Base-by-base conservation (phyloP, 208 protist species). In the Crithidia thermophila region DNA sequence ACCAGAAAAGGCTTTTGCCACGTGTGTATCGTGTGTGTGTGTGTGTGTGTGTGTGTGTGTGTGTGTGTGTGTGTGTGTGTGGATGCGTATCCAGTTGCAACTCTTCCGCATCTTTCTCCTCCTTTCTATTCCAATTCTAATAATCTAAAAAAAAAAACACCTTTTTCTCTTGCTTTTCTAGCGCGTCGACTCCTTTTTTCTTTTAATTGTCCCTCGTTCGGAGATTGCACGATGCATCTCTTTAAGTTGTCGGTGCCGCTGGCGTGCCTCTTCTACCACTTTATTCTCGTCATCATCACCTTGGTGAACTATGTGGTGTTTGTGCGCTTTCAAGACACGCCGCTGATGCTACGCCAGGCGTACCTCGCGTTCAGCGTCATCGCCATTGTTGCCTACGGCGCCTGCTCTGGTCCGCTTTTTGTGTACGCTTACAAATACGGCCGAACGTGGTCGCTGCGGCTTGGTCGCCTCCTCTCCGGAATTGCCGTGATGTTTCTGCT, bases 341-440 rank as follows among this genome's bases (percentile, higher is more conserved):
- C 31, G 0, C 4, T 21, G 30, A 34, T 42, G 16, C 28, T 88
- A 13, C 52, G 64, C 28, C 42, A 59, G 8, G 85, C 79, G 0
- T 74, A 89, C 25, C 49, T 93, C 0, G 83, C 74, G 14, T 95
- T 95, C 56, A 49, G 65, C 31, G 68, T 92, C 63, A 74, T 93
- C 25, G 82, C 75, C 21, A 30, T 87, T 18, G 30, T 91, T 13
- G 43, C 57, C 2, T 93, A 82, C 51, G 85, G 47, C 3, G 27
- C 47, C 3, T 62, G 62, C 34, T 79, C 72, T 0, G 87, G 62
- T 7, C 90, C 90, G 25, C 70, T 93, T 18, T 90, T 94, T 65
- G 72, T 95, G 4, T 92, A 88, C 61, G 68, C 84, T 27, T 95
- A 93, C 74, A 93, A 92, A 65, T 95, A 95, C 62, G 85, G 83